Evolutionary conservation across 768 basidiomycete species (phyloP), one percentile per base, ranked within the genome.

Genomic region (Rickenella mellea): DNA sequence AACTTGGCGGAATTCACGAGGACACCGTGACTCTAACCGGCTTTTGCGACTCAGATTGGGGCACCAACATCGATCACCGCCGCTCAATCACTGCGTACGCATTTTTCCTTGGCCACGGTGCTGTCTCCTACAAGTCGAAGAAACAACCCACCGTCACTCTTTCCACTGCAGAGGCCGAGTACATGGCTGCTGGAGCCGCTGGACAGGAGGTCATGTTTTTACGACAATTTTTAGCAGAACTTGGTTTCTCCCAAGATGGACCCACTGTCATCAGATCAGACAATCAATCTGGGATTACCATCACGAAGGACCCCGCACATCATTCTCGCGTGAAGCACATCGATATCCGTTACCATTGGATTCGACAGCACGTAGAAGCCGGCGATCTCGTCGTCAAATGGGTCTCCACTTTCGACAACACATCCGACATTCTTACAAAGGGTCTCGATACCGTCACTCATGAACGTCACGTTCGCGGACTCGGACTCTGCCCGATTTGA

Each of bases 361-460:
- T 70, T 38, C 56, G 58, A 8, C 46, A 66, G 22, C 49, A 59
- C 20, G 43, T 61, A 20, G 36, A 46, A 1, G 47, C 54, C 14
- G 48, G 48, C 4, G 44, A 47, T 2, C 45, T 69, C 21, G 22
- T 33, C 1, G 40, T 64, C 5, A 7, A 26, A 5, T 64, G 63
- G 51, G 48, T 62, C 20, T 56, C 62, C 2, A 63, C 65, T 0
- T 27, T 38, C 0, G 51, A 64, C 22, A 68, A 63, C 46, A 36
- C 54, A 10, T 64, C 68, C 0, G 67, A 71, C 48, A 52, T 64
- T 7, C 59, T 72, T 40, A 71, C 66, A 0, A 70, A 71, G 45
- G 41, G 55, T 2, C 54, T 67, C n/a, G 10, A 17, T 12, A 17
- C 33, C 3, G 33, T 11, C 4, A 7, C 24, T 2, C 33, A 36